Evolutionary conservation across 2,329 filamentous ascomycete species (phyloP).

Genomic region (Didymella pomorum): DNA sequence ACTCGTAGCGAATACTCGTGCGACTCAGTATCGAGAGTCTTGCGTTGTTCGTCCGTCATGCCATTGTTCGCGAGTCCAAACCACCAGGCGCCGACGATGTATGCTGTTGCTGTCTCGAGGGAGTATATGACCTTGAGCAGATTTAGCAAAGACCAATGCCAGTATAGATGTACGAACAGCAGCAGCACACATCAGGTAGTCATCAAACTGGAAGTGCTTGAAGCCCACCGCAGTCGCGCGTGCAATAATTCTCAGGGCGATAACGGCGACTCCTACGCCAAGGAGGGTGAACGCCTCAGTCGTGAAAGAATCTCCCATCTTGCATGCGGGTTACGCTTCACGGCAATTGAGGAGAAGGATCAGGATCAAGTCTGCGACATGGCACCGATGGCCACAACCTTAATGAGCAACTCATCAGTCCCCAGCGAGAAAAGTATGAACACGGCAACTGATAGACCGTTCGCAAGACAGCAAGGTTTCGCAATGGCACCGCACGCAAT

Average conservation of each 20-base stretch:
- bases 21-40: constrained; percentile 53
- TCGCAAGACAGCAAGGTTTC: constrained; percentile 7
- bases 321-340: constrained; percentile 1
- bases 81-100: constrained; percentile 59
- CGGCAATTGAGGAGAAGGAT: neutral
- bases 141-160: constrained; percentile 5
- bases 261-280: constrained; percentile 52
- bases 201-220: constrained; percentile 62
- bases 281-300: constrained; percentile 28
- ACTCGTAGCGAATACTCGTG: constrained; percentile 60
- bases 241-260: constrained; percentile 60
- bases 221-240: constrained; percentile 60
- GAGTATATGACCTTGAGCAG: constrained; percentile 59
- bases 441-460: constrained; percentile 4
- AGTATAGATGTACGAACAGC: constrained; percentile 52
- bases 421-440: neutral
- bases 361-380: constrained; percentile 9
- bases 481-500: constrained; percentile 2
- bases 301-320: constrained; percentile 24
- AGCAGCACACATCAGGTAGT: constrained; percentile 66
- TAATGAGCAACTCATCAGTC: constrained; percentile 8
- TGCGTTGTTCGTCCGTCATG: constrained; percentile 53
- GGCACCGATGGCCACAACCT: constrained; percentile 7
- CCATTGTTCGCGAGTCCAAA: constrained; percentile 58
- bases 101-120: constrained; percentile 60